These are phyloP conservation scores for Tetrahymena borealis DNA, from an alignment of 73 alveolate genomes.

Conservation along the genomic window DNA sequence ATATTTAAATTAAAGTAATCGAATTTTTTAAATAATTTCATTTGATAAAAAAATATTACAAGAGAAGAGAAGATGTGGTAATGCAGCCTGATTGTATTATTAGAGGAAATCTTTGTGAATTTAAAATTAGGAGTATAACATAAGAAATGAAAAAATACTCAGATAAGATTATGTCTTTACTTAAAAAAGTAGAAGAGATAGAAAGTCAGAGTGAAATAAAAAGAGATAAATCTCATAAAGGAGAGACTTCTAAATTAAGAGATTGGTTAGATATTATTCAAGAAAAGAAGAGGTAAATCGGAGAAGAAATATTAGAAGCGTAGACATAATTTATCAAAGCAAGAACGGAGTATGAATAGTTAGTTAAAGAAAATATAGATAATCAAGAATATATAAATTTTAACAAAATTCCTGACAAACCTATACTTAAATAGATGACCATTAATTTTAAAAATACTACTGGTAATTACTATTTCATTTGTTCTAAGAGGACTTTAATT, in stretches of 20 bases:
- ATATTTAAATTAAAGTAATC: neutral
- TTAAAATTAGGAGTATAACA: neutral
- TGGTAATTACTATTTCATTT: too few species aligned
- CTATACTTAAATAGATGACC: neutral
- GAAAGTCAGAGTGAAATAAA: neutral
- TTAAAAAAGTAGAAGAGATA: neutral
- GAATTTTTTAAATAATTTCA: too few species aligned
- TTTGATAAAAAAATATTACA: too few species aligned
- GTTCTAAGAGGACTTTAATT: too few species aligned
- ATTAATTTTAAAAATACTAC: neutral
- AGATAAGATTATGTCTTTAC: neutral
- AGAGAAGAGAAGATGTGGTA: neutral
- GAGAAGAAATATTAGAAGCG: neutral
- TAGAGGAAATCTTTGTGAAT: neutral
- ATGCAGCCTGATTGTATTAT: neutral
- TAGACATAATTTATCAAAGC: neutral
- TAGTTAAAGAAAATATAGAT: neutral
- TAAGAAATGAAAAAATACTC: neutral
- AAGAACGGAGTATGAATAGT: neutral
- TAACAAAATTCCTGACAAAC: neutral
- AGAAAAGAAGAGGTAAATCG: neutral
- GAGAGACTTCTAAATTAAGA: neutral
- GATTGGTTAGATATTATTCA: neutral
- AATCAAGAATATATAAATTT: neutral
- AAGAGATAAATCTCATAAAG: neutral